Conservation (phyloP, 805 yeast genomes). For the Teunomyces atbi region DNA sequence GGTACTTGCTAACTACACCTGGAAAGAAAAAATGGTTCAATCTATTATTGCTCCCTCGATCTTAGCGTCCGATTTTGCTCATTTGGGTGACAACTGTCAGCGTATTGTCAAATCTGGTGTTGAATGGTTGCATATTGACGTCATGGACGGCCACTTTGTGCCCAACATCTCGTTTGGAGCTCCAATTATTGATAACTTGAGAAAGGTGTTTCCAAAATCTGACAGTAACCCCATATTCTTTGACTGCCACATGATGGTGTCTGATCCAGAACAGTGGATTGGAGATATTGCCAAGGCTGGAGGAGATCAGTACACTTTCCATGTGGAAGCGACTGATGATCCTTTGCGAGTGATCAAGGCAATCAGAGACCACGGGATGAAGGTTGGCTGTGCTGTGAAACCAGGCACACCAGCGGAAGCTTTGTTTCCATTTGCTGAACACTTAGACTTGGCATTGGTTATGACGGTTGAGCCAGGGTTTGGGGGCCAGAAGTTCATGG, state of each 20-base stretch:
- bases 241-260: conserved; percentile 99
- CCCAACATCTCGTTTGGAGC: conserved; percentile 96
- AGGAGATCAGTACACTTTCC: conserved; percentile 95
- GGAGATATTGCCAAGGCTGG: conserved; percentile 89
- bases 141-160: conserved; percentile 98
- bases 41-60: conserved; percentile 93
- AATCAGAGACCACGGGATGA: conserved; percentile 80
- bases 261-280: conserved; percentile 91
- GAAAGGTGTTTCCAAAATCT: conserved; percentile 72
- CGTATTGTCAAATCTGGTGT: conserved; percentile 76
- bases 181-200: conserved; percentile 75
- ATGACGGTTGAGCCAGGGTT: conserved; percentile 99
- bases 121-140: conserved; percentile 97
- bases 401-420: conserved; percentile 90
- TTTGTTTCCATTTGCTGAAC: conserved; percentile 68
- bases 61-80: conserved; percentile 87
- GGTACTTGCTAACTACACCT: not conserved
- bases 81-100: conserved; percentile 84
- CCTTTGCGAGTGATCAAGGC: conserved; percentile 71
- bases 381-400: conserved; percentile 91
- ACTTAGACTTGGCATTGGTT: conserved; percentile 89
- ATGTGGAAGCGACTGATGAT: conserved; percentile 85
- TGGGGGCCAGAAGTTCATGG: conserved; percentile 97
- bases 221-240: conserved; percentile 54
- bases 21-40: conserved; percentile 53